Percentiles rank a stretch among this genome's conserved stretches.
These are phyloP conservation scores for Tylopilus microsporus DNA, from an alignment of 1,284 basidiomycete species.

Conservation along the genomic window DNA sequence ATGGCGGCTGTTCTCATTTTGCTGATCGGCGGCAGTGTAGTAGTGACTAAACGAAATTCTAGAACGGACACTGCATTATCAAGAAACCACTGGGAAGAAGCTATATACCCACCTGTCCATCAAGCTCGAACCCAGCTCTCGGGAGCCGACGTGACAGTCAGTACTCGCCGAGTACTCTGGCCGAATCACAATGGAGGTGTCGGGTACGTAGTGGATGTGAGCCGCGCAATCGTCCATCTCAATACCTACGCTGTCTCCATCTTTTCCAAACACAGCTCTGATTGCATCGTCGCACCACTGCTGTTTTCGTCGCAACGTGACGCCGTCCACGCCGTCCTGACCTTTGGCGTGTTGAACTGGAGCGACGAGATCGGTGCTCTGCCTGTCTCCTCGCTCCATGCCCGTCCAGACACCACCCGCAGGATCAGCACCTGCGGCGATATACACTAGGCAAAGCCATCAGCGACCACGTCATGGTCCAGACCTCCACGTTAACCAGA, in stretches of 20 bases:
- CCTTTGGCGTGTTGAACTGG: constrained; percentile 8
- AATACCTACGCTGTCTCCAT: constrained; percentile 3
- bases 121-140: no score
- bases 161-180: not conserved
- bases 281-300: not conserved
- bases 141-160: not conserved
- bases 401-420: constrained; percentile 18
- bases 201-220: not conserved
- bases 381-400: constrained; percentile 17
- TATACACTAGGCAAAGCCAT: constrained; percentile 16
- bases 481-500: no score
- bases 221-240: not conserved
- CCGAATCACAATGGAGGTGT: not conserved
- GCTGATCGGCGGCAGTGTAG: no score
- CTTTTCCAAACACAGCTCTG: not conserved
- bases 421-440: constrained; percentile 30
- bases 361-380: constrained; percentile 9
- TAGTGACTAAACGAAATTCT: no score
- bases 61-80: no score
- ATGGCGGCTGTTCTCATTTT: no score
- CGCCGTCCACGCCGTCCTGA: not conserved
- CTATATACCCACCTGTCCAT: no score
- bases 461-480: not conserved
- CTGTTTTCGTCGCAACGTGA: not conserved
- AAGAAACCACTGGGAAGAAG: no score